Evolutionary conservation across 2,329 filamentous ascomycete genomes (phyloP), one percentile per base, ranked within the genome.

Genomic region (Thielaviopsis populi): DNA sequence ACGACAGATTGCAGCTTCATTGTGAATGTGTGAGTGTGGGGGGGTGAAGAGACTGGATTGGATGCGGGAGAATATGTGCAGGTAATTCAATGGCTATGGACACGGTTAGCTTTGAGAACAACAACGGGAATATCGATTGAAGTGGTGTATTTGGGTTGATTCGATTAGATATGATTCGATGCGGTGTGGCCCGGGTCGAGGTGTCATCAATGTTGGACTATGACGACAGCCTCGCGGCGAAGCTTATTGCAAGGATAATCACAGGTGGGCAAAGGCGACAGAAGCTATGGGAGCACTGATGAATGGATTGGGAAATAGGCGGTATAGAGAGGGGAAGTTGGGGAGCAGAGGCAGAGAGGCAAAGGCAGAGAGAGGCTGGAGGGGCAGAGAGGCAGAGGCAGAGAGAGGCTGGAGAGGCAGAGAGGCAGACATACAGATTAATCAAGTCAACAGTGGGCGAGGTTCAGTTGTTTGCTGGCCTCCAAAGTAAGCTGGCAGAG

Each of bases 1-100:
- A 87, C 82, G 72, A 87, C 83, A 74, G 87, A 80, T 78, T 88
- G 87, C 77, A 95, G 84, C 84, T 87, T 89, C 90, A 95, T 95
- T 73, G 72, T 85, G 80, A 68, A 70, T 66, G 11, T 43, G 46
- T 27, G 46, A 48, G 15, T 3, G 42, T 46, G n/a, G 46, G 30
- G 30, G 15, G 30, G 24, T 54, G 22, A 10, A 54, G 8, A 54
- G 50, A 30, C 50, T n/a, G 27, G 50, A 33, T 56, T n/a, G 27
- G 50, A 33, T 56, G 50, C 50, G 33, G 27, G 27, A 56, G 15
- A 5, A 19, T 46, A 17, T 56, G 27, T 30, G 10, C 6, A 22
- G 50, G 50, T 13, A 56, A 33, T 33, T 33, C 50, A n/a, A 56
- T 19, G 27, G 17, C 50, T 56, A 33, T 17, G 33, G 17, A 56